Percentiles rank a stretch among this genome's conserved stretches.
These are phyloP conservation scores for Omphalotus olearius DNA, from an alignment of 1,284 basidiomycete species.

Conservation along the genomic window DNA sequence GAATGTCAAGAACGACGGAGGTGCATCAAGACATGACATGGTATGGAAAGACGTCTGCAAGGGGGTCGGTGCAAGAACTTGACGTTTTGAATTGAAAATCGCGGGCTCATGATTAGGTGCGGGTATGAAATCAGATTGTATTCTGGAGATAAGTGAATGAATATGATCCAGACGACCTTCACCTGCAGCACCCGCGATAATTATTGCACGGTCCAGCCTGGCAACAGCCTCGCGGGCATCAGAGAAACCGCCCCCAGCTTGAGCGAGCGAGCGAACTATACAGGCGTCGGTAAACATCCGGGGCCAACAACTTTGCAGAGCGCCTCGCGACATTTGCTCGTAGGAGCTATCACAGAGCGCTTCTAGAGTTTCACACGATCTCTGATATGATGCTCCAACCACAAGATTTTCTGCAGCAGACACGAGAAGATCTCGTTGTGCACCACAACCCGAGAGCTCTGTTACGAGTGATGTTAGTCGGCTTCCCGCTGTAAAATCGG, in stretches of 20 bases:
- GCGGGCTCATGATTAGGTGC: conserved; percentile 12
- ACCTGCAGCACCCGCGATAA: conserved; percentile 80
- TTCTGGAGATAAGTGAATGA: conserved; percentile 50
- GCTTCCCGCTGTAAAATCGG: not conserved
- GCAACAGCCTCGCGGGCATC: conserved; percentile 40
- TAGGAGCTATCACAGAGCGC: conserved; percentile 31
- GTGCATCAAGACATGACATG: conserved; percentile 33
- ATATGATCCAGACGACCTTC: conserved; percentile 56
- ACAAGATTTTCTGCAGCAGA: conserved; percentile 22
- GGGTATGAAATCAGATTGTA: conserved; percentile 33
- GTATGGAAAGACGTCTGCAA: conserved; percentile 22
- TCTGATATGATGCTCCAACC: conserved; percentile 9
- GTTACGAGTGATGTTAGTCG: not conserved
- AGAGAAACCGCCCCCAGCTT: conserved; percentile 23
- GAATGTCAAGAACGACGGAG: conserved; percentile 59
- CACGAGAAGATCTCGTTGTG: conserved; percentile 20
- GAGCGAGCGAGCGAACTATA: conserved; percentile 45
- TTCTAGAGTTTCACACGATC: conserved; percentile 23
- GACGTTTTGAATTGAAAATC: not conserved
- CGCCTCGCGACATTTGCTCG: conserved; percentile 28
- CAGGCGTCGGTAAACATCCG: conserved; percentile 63
- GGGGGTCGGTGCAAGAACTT: conserved; percentile 4
- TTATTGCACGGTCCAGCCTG: conserved; percentile 74
- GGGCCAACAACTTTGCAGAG: conserved; percentile 40
- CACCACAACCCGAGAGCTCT: conserved; percentile 21